phyloP scores from a whole-genome alignment of 495 filamentous ascomycete species.

The Neurospora pannonica region DNA sequence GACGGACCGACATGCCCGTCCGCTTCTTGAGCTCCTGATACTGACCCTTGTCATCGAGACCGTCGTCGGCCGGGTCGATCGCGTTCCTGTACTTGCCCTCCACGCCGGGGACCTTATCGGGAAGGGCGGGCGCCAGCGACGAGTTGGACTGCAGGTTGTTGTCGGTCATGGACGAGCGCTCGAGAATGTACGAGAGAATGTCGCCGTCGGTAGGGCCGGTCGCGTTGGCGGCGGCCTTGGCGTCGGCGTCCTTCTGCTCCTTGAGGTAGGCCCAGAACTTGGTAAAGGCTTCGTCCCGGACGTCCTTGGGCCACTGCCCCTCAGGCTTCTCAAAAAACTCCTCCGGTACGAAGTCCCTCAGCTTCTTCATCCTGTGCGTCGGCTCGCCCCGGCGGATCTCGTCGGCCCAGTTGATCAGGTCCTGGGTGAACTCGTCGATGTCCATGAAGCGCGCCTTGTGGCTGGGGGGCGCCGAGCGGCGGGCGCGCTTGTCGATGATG shows the following conservation, averaged over 20 bases:
- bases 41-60: conserved; percentile 30
- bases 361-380: conserved; percentile 21
- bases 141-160: conserved; percentile 24
- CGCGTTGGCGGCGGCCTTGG: conserved; percentile 26
- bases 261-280: conserved; percentile 23
- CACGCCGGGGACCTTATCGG: conserved; percentile 35
- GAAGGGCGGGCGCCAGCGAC: conserved; percentile 32
- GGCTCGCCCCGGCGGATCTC: conserved; percentile 12
- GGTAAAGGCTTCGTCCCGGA: conserved; percentile 21
- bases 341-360: conserved; percentile 32
- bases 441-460: conserved; percentile 56
- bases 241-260: conserved; percentile 37
- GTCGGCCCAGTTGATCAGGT: conserved; percentile 39
- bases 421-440: conserved; percentile 47
- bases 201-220: conserved; percentile 37
- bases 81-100: conserved; percentile 39
- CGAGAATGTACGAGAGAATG: conserved; percentile 32
- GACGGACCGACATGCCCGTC: conserved; percentile 52
- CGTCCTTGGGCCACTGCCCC: conserved; percentile 18
- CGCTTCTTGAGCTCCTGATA: conserved; percentile 50
- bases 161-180: conserved; percentile 30
- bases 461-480: conserved; percentile 32
- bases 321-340: conserved; percentile 18
- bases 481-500: conserved; percentile 52
- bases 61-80: conserved; percentile 32